Conservation (phyloP, 164 flowering plant genomes). For the Paratinospora sagittata region DNA sequence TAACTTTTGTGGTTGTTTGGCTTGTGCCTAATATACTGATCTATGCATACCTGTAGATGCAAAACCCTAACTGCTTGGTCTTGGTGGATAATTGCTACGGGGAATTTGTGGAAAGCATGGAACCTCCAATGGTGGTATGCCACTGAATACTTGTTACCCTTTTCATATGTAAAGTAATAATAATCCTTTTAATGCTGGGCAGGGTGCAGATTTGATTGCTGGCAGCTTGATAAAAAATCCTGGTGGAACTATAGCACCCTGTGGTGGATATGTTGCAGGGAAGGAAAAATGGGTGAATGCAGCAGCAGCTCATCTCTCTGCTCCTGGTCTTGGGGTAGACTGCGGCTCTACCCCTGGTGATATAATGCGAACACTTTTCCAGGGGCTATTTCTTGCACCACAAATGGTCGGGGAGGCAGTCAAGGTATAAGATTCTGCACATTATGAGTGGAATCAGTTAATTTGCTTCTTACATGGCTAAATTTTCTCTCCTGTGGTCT, state of each 20-base stretch:
- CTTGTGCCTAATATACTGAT: background rate
- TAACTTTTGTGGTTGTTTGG: background rate
- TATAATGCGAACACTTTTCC: conserved; percentile 69
- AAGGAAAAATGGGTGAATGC: conserved; percentile 65
- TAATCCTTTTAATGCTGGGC: conserved; percentile 16
- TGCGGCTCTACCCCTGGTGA: conserved; percentile 89
- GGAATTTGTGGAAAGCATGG: conserved; percentile 74
- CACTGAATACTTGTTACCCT: conserved; percentile 5
- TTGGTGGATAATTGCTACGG: conserved; percentile 98
- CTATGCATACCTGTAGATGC: conserved; percentile 39
- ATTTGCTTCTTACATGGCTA: background rate
- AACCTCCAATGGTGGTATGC: conserved; percentile 90
- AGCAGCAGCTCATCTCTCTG: conserved; percentile 83
- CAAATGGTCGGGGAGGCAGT: conserved; percentile 94
- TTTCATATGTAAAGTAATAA: conserved; percentile 3
- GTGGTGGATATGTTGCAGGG: conserved; percentile 93
- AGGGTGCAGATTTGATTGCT: conserved; percentile 93
- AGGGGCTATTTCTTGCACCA: conserved; percentile 75
- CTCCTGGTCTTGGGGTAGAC: conserved; percentile 81
- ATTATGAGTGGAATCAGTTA: background rate
- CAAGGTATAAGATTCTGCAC: conserved; percentile 38
- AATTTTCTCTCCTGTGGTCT: conserved; percentile 4
- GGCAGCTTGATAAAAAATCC: conserved; percentile 92
- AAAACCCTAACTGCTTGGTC: conserved; percentile 75
- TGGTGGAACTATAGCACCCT: conserved; percentile 90